Base-by-base conservation (phyloP, 495 filamentous ascomycete species). In the Hypoxylon cercidicola region DNA sequence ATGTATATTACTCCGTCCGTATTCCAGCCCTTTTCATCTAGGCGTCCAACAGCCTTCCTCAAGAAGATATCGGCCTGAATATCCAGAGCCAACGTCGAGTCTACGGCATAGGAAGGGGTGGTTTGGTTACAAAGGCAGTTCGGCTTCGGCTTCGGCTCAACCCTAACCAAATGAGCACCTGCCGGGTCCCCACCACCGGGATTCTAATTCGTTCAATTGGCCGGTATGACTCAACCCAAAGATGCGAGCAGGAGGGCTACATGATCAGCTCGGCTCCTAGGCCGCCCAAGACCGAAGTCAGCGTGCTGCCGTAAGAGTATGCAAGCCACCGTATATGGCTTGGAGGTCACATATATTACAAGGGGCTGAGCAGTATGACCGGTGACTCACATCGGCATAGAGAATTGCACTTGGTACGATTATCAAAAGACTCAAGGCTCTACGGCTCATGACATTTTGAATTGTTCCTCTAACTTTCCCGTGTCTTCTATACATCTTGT, bases 1-100 rank as follows among this genome's bases (percentile, higher is more conserved):
- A 76, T 68, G 21, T 79, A 56, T 8, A 78, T 68, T 7, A 57
- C 47, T 0, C 77, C 79, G 13, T 76, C 62, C 0, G 74, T 79
- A 52, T 83, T 82, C 87, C 87, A 89, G 0, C 86, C 87, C 4
- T 75, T 69, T 3, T 66, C 68, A 57, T 86, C 80, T 1, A 89
- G 75, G n/a, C 73, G 73, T 0, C 70, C 65, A 19, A 85, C 68
- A 13, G 78, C 77, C 25, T 71, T 63, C 8, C 75, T 70, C 1
- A 83, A 77, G 13, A 87, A 72, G 5, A 79, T 73, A 0, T 80
- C 74, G 48, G 87, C 85, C 49, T 68, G 78, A n/a, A 89, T 53
- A 60, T 89, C 87, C 2, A 89, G 72, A 0, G 48, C 18, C 15
- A 16, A 18, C 16, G 16, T 18, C 8, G 9, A 18, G 7, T 43